Percentiles rank a stretch among this genome's conserved stretches.
These are phyloP conservation scores for Coemansia sp. DNA, from an alignment of 192 early-diverging fungal genomes.

Conservation along the genomic window DNA sequence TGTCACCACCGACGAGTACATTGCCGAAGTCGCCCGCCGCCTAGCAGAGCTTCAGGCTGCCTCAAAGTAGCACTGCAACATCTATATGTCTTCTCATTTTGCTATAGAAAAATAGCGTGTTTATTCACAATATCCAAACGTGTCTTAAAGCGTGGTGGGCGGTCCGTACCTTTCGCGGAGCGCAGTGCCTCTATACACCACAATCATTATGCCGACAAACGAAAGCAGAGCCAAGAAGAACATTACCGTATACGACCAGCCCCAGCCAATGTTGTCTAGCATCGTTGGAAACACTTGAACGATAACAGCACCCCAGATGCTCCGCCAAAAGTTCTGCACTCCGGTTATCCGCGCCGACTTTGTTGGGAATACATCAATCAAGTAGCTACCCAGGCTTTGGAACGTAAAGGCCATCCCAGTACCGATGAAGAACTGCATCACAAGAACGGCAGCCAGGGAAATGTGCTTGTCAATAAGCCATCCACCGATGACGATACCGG, in stretches of 20 bases:
- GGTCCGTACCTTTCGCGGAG: slow-evolving; percentile 39
- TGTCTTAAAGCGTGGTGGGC: not conserved
- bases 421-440: slow-evolving; percentile 43
- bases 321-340: slow-evolving; percentile 54
- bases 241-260: slow-evolving; percentile 46
- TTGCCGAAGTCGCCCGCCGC: slow-evolving; percentile 76
- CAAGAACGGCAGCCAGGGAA: slow-evolving; percentile 39
- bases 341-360: slow-evolving; percentile 48
- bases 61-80: slow-evolving; percentile 1
- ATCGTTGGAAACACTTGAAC: slow-evolving; percentile 49
- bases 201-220: slow-evolving; percentile 26
- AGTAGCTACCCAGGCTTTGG: slow-evolving; percentile 40
- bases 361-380: slow-evolving; percentile 54
- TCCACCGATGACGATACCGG: slow-evolving; percentile 23
- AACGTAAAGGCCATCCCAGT: slow-evolving; percentile 48
- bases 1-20: slow-evolving; percentile 83
- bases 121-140: too few relatives aligned
- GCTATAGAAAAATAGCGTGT: too few relatives aligned
- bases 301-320: slow-evolving; percentile 42
- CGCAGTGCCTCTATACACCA: slow-evolving; percentile 27
- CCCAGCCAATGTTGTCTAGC: slow-evolving; percentile 48
- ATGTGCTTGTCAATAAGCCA: slow-evolving; percentile 40
- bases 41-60: slow-evolving; percentile 43
- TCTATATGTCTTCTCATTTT: too few relatives aligned
- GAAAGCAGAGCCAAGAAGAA: slow-evolving; percentile 31